phyloP scores from a whole-genome alignment of 257 asterid genomes.

The Cruciata laevipes region DNA sequence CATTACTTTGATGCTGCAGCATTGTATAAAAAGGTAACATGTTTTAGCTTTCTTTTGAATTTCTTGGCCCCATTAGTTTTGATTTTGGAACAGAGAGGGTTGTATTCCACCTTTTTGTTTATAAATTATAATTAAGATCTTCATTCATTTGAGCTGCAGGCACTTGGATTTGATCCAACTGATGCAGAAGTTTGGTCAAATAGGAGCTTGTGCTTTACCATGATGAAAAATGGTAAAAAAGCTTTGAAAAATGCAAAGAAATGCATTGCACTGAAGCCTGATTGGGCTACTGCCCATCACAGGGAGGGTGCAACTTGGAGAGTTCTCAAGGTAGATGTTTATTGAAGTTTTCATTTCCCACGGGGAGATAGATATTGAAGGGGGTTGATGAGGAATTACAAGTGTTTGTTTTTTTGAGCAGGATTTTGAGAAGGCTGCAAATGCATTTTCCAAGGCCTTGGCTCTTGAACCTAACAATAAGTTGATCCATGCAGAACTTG shows the following conservation, averaged over 20 bases:
- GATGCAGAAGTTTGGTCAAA: slow-evolving; percentile 10
- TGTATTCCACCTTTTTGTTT: background rate
- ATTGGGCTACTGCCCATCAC: slow-evolving; percentile 15
- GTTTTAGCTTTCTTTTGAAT: background rate
- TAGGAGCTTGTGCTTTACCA: slow-evolving; percentile 8
- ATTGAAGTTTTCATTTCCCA: no score
- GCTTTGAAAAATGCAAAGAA: slow-evolving; percentile 5
- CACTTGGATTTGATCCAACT: background rate
- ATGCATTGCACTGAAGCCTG: slow-evolving; percentile 8
- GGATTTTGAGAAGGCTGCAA: background rate
- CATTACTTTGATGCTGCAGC: slow-evolving; percentile 18
- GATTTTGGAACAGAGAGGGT: background rate
- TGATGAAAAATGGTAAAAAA: background rate
- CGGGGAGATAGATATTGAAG: no score
- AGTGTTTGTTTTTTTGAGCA: background rate
- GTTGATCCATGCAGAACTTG: background rate
- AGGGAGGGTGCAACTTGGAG: slow-evolving; percentile 16
- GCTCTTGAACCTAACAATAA: background rate
- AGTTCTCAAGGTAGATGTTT: slow-evolving; percentile 7
- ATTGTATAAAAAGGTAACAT: slow-evolving; percentile 26
- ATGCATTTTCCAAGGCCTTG: background rate
- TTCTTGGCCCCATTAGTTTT: no score
- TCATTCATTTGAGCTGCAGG: slow-evolving; percentile 7
- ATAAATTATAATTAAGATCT: no score
- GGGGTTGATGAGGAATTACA: background rate